A percentile compares a stretch with the other conserved stretches of the same genome.
Evolutionary conservation across 148 eudicot species (phyloP).

Genomic region (Rhododendron henanense): DNA sequence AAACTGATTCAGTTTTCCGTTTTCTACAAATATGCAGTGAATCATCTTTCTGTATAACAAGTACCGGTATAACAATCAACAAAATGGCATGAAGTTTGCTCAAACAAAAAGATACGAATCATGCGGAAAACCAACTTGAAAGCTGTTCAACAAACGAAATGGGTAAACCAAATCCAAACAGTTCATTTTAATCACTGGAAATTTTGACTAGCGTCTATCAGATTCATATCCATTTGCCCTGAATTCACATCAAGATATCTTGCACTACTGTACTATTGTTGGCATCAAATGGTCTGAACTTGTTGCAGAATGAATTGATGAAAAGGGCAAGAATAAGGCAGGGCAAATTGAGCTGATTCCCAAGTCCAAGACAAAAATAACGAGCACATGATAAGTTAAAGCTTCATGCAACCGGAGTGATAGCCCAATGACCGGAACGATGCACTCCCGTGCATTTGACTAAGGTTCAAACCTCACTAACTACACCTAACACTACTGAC

Average conservation of each 20-base stretch:
- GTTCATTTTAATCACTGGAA: not conserved
- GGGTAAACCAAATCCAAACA: not conserved
- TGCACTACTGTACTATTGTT: too few relatives aligned
- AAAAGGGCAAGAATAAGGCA: too few relatives aligned
- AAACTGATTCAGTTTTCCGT: not conserved
- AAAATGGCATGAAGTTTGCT: not conserved
- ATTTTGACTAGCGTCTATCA: not conserved
- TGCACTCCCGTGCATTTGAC: too few relatives aligned
- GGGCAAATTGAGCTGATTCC: too few relatives aligned
- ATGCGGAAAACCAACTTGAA: not conserved
- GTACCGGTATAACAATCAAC: not conserved
- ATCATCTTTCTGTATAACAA: not conserved
- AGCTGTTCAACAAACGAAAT: not conserved
- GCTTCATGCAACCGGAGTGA: too few relatives aligned
- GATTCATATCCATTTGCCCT: not conserved
- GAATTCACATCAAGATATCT: not conserved
- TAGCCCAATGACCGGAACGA: too few relatives aligned
- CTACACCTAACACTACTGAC: too few relatives aligned
- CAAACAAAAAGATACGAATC: not conserved
- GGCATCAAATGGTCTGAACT: too few relatives aligned
- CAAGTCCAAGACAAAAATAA: too few relatives aligned
- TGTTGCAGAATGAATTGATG: too few relatives aligned
- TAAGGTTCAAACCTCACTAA: too few relatives aligned
- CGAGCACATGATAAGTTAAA: too few relatives aligned
- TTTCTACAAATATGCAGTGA: not conserved